These are phyloP conservation scores for Xerocomellus intermedius DNA, from an alignment of 768 basidiomycete genomes.

Conservation along the genomic window DNA sequence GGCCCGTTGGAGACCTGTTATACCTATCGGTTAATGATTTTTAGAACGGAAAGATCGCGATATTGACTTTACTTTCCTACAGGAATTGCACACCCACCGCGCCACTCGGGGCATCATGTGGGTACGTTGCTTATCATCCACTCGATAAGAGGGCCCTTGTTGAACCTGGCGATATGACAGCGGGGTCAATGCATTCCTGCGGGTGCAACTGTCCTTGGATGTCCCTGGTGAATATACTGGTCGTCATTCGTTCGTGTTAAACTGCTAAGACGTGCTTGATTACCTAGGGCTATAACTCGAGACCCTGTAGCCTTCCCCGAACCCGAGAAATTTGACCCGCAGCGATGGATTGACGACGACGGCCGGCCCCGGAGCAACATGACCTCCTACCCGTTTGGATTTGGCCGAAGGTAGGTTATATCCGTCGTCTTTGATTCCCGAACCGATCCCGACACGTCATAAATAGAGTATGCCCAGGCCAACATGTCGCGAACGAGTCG, in stretches of 20 bases:
- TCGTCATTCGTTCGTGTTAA: neutral
- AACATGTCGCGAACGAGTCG: conserved; percentile 49
- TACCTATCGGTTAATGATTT: conserved; percentile 20
- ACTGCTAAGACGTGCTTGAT: neutral
- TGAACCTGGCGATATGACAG: conserved; percentile 15
- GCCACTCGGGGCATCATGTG: conserved; percentile 62
- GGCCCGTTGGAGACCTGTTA: conserved; percentile 36
- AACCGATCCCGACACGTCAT: neutral
- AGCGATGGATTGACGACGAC: conserved; percentile 47
- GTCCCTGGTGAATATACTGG: conserved; percentile 13
- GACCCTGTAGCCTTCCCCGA: conserved; percentile 23
- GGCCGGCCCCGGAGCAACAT: conserved; percentile 45
- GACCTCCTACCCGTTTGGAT: conserved; percentile 48
- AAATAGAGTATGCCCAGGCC: conserved; percentile 57
- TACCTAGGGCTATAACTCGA: conserved; percentile 21
- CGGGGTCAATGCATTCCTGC: conserved; percentile 23
- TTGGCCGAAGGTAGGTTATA: conserved; percentile 38
- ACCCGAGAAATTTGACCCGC: conserved; percentile 52
- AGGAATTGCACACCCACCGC: conserved; percentile 61
- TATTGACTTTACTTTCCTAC: neutral
- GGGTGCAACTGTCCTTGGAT: conserved; percentile 21
- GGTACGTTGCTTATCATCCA: conserved; percentile 32
- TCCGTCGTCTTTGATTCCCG: neutral
- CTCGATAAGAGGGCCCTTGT: conserved; percentile 33
- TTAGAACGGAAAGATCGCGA: neutral